A percentile compares a stretch with the other conserved stretches of the same genome.
phyloP scores from a whole-genome alignment of 345 rosid species.

The Stellera chamaejasme region DNA sequence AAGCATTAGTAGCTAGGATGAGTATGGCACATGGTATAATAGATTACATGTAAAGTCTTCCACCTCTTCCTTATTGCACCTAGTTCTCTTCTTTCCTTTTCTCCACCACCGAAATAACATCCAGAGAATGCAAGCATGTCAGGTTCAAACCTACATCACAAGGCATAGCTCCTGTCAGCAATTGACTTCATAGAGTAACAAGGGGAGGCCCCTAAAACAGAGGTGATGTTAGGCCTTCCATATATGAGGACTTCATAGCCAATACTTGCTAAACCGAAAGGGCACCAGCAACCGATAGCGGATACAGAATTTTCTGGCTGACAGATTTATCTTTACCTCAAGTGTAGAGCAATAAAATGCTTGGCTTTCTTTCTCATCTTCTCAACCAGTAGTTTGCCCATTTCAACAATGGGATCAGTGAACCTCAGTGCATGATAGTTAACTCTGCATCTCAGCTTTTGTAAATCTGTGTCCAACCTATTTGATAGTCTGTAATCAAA shows the following conservation, averaged over 20 bases:
- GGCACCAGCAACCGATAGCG: no score
- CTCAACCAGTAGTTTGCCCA: constrained; percentile 56
- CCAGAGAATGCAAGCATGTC: constrained; percentile 96
- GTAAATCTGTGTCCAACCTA: constrained; percentile 54
- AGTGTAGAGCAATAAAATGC: constrained; percentile 77
- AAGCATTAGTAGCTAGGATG: not conserved
- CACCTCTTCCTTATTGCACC: constrained; percentile 69
- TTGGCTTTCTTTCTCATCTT: constrained; percentile 64
- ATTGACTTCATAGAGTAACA: no score
- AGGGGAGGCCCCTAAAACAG: not conserved
- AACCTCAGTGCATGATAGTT: constrained; percentile 82
- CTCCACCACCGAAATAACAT: constrained; percentile 81
- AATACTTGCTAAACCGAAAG: no score
- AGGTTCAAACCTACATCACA: constrained; percentile 66
- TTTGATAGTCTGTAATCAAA: constrained; percentile 90
- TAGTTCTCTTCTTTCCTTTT: constrained; percentile 57
- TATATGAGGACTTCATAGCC: no score
- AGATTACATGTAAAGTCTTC: constrained; percentile 66
- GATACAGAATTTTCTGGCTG: no score
- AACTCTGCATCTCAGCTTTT: constrained; percentile 89
- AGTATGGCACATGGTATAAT: not conserved
- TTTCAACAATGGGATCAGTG: constrained; percentile 47
- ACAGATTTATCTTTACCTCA: no score
- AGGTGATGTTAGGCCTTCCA: no score
- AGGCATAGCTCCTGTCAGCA: constrained; percentile 9